Base-by-base conservation (phyloP, 257 asterid genomes). In the Cordia subcordata region DNA sequence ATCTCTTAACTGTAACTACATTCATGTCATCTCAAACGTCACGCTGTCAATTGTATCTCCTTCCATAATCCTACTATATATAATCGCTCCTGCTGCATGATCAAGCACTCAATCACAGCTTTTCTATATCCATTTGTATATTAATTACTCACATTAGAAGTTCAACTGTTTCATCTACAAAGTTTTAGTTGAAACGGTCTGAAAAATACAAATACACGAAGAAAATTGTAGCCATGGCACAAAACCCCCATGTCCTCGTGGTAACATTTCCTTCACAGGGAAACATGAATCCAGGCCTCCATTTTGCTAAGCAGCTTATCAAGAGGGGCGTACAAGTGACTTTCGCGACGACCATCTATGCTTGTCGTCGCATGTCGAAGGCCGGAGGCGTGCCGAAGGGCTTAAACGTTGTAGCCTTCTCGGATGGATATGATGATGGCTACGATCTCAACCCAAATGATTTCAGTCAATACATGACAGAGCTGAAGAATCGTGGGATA, bases 241-340 rank as follows among this genome's bases (percentile, higher is more conserved):
- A n/a, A n/a, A 39, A 39, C 44, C 44, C 44, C 27, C 87, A 84
- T 67, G 73, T 83, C 50, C 69, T 83, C 40, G 47, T 88, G 0
- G 56, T 85, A 0, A 71, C 88, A n/a, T 74, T 72, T 14, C 79
- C 93, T 0, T 75, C 68, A 0, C 96, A 81, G 58, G 88, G 96
- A 57, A 90, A 88, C 44, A 73, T 88, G 63, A 88, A 88, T 52
- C 96, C 96, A 0, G 18, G 83, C 45, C 88, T 85, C 17, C 85
- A 74, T 0, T 78, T 83, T 14, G 83, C 93, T 53, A 75, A 83
- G 61, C 51, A 53, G 20, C 84, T 85, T 1, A 39, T 73, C 57
- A 33, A 51, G 65, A 47, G 70, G 61, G 90, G 93, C 57, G 62
- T 64, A 8, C 23, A n/a, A 0, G 92, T 82, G 72, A 88, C 94